Evolutionary conservation across 1,139 yeast genomes (phyloP).

Genomic region (Suhomyces panamericanus): DNA sequence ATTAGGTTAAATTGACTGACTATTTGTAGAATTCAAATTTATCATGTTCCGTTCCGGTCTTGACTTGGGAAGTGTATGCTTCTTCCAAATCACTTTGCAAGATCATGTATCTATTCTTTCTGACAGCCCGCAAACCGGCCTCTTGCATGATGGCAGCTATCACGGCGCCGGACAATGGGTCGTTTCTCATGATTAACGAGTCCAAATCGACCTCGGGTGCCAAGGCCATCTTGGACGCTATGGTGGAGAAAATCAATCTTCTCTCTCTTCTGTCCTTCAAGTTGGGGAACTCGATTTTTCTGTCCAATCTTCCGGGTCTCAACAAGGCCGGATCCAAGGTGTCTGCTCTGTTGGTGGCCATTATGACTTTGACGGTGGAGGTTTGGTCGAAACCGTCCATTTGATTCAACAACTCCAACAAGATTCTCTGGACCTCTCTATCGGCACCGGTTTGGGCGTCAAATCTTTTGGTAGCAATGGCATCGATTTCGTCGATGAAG

Average conservation of each 20-base stretch:
- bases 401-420: slow-evolving; percentile 93
- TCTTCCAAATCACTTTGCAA: slow-evolving; percentile 95
- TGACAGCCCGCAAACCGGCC: slow-evolving; percentile 97
- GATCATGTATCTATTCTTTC: slow-evolving; percentile 96
- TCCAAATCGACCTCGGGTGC: slow-evolving; percentile 98
- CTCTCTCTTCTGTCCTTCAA: slow-evolving; percentile 96
- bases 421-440: slow-evolving; percentile 97
- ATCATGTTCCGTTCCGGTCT: slow-evolving; percentile 92
- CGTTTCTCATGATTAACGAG: slow-evolving; percentile 91
- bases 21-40: slow-evolving; percentile 96
- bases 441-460: slow-evolving; percentile 99
- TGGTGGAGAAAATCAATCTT: slow-evolving; percentile 90
- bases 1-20: background rate
- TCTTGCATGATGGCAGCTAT: slow-evolving; percentile 99
- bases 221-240: slow-evolving; percentile 96
- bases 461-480: slow-evolving; percentile 97
- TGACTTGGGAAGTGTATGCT: slow-evolving; percentile 95
- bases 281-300: slow-evolving; percentile 96
- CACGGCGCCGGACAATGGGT: slow-evolving; percentile 95
- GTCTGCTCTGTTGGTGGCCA: slow-evolving; percentile 99
- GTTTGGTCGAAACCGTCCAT: slow-evolving; percentile 99
- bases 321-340: slow-evolving; percentile 95
- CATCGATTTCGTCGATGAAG: slow-evolving; percentile 86
- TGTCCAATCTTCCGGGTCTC: slow-evolving; percentile 97
- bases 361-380: slow-evolving; percentile 92